Evolutionary conservation across 202 grass and related monocot species (phyloP), one percentile per base, ranked within the genome.

Genomic region (Panicum hallii): DNA sequence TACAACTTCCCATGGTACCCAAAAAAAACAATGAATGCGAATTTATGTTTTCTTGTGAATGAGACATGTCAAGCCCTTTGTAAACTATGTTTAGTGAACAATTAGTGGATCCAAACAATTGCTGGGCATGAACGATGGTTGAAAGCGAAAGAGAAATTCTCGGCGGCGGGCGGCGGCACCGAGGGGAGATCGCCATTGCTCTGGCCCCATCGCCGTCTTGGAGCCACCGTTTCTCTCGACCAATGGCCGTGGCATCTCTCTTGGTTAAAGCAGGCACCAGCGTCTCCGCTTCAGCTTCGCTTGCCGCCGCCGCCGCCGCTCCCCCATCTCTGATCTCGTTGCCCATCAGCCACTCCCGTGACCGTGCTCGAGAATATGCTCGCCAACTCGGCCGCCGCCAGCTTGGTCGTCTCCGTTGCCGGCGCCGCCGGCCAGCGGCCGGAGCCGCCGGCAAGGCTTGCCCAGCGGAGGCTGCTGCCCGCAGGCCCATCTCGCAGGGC

Each of bases 151-250:
- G 38, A 45, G 40, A 36, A 36, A 36, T 12, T 1, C 45, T 22
- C 10, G 19, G 38, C 53, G 83, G 49, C n/a, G 26, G 83, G 41
- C 22, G 75, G 50, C 22, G 75, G 30, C 75, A 79, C 66, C 83
- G 1, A 85, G 77, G 63, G 17, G 57, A n/a, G 8, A 28, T 70
- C 28, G 22, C 75, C 43, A 19, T 79, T 63, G 65, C n/a, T 32
- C 32, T 34, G 62, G 72, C 44, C 70, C 70, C 71, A 75, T 77
- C 72, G 23, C 30, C 56, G 49, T 65, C 58, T 83, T 66, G 81
- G 71, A 75, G 82, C 48, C 22, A 47, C 22, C 23, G 49, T 22
- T 66, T 15, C 26, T 44, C 38, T 69, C 28, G 40, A 69, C 63
- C 73, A 84, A 69, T 84, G 48, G 26, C 14, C 44, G 11, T 4